A percentile compares a stretch with the other conserved stretches of the same genome.
Conservation (phyloP, 768 basidiomycete genomes). For the Lactarius evosmus region DNA sequence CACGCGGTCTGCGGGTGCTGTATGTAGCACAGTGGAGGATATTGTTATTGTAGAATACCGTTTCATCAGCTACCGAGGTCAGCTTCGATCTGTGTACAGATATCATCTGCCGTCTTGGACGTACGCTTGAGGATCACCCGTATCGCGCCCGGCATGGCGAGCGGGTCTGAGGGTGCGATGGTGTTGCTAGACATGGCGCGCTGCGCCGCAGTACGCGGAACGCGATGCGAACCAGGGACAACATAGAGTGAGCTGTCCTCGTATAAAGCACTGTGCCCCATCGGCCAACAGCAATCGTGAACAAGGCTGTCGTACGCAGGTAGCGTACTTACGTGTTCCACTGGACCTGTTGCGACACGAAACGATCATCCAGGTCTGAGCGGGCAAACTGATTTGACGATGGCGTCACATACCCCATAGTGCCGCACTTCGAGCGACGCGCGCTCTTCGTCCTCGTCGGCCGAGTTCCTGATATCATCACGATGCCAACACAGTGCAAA, state of each 20-base stretch:
- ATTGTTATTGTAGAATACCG: conserved; percentile 78
- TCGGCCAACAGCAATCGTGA: background rate
- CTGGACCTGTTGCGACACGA: conserved; percentile 49
- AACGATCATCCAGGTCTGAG: background rate
- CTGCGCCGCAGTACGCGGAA: conserved; percentile 55
- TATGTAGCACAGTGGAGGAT: conserved; percentile 75
- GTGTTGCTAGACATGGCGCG: conserved; percentile 50
- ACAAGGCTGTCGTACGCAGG: background rate
- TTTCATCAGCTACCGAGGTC: conserved; percentile 54
- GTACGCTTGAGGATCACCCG: conserved; percentile 52
- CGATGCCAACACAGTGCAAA: conserved; percentile 81
- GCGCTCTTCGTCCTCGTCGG: conserved; percentile 56
- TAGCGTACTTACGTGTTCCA: conserved; percentile 67
- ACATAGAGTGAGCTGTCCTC: conserved; percentile 66
- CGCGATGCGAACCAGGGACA: conserved; percentile 65
- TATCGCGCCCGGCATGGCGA: conserved; percentile 68
- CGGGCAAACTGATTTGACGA: background rate
- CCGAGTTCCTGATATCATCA: conserved; percentile 64
- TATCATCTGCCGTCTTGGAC: conserved; percentile 26
- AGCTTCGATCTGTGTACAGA: background rate
- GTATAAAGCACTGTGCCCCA: conserved; percentile 54
- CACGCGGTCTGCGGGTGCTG: conserved; percentile 45
- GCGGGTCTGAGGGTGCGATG: conserved; percentile 52
- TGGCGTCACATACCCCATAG: conserved; percentile 52
- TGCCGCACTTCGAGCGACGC: conserved; percentile 57